Base-by-base conservation (phyloP, 106 monocot species). In the Agapanthus africanus region DNA sequence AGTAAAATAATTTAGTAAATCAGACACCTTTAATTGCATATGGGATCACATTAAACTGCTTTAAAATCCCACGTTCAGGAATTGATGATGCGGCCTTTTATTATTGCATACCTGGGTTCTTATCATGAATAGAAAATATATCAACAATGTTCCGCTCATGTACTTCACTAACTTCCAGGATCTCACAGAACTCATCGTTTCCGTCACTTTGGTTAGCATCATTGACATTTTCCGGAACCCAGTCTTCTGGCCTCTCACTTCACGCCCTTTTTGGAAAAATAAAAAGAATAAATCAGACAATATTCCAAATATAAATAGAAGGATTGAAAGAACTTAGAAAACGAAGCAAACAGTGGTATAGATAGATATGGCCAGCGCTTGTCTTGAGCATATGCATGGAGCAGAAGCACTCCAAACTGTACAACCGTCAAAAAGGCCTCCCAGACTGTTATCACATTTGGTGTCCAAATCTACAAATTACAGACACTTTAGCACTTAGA, bases 351-450 rank as follows among this genome's bases (percentile, higher is more conserved):
- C 93, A 85, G 63, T 46, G 93, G 88, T 65, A 93, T 78, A 26
- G 88, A 88, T 11, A 88, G 11, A 70, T 81, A 93, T 40, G 81
- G 85, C 88, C 80, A 88, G 21, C 77, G 85, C 32, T 86, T 93
- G 50, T 93, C 93, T 75, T 93, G 93, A 38, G 83, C 88, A 81
- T 88, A 93, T 37, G 85, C 93, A 83, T 93, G 93, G 54, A 88
- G 31, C 40, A 93, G 63, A 34, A 93, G 81, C 66, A 93, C 70
- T n/a, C 80, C 83, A 79, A 85, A 93, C 57, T 88, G 88, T 59
- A 93, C 37, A 31, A 93, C 93, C 47, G 93, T 93, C 56, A 93
- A 50, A 18, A 86, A 71, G 27, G 93, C 80, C 74, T 93, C 93
- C 82, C 76, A 85, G 13, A 88, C 37, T 5, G 93, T 88, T 42